Evolutionary conservation across 306 rosid genomes (phyloP).

Genomic region (Quercus wislizeni): DNA sequence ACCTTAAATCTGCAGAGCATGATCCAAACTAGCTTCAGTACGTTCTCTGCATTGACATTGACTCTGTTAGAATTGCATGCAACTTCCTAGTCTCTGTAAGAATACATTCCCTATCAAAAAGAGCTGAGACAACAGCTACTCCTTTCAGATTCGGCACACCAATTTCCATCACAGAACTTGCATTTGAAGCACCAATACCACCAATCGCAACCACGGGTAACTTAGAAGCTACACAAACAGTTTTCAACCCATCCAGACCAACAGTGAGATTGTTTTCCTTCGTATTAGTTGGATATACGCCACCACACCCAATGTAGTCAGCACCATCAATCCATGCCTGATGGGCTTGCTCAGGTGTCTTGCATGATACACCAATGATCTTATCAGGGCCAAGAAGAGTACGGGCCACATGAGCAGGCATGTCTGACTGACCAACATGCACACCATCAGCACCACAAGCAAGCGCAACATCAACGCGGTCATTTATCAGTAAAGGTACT

Average conservation of each 20-base stretch:
- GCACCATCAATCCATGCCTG: conserved; percentile 87
- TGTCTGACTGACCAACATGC: conserved; percentile 94
- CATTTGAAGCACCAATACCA: conserved; percentile 69
- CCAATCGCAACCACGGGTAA: conserved; percentile 96
- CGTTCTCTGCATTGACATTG: conserved; percentile 24
- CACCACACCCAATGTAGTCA: conserved; percentile 86
- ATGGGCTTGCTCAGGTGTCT: conserved; percentile 79
- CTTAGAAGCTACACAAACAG: conserved; percentile 64
- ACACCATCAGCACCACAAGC: conserved; percentile 95
- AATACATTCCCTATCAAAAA: conserved; percentile 74
- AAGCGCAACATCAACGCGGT: conserved; percentile 79
- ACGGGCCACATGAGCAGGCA: conserved; percentile 60
- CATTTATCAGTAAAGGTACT: conserved; percentile 78
- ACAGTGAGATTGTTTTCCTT: conserved; percentile 67
- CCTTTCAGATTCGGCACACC: conserved; percentile 69
- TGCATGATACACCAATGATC: conserved; percentile 93
- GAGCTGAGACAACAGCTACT: conserved; percentile 81
- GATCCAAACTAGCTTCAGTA: background rate
- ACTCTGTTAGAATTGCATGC: conserved; percentile 43
- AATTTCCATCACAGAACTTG: conserved; percentile 57
- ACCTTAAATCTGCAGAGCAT: background rate
- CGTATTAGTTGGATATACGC: conserved; percentile 81
- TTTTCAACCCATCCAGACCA: conserved; percentile 72
- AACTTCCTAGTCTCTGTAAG: conserved; percentile 61
- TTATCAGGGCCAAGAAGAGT: conserved; percentile 74